Base-by-base conservation (phyloP, 2,329 filamentous ascomycete species). In the Dothideomycetes sp. region DNA sequence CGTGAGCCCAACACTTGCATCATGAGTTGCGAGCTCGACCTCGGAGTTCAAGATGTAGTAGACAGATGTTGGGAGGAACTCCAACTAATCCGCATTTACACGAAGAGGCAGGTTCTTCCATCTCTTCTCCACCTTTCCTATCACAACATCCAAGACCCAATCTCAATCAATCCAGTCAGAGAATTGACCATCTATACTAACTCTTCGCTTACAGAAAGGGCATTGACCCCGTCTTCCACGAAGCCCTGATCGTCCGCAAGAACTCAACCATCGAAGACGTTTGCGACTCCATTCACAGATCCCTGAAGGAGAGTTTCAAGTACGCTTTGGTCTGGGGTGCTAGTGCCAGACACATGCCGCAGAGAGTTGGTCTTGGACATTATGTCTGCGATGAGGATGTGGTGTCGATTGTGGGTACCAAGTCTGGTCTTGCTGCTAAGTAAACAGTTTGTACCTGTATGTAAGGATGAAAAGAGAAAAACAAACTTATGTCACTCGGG, bases 251-350 rank as follows among this genome's bases (percentile, higher is more conserved):
- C 57, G 91, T 98, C 50, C 74, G 93, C 44, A 79, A 71, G 58
- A 84, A 88, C 53, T 86, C 84, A 57, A 85, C 80, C 10, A 87
- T 98, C 56, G 91, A 96, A 65, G 89, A 98, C 62, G 91, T 98
- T 8, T 98, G 91, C 63, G 91, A 98, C 63, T 79, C 85, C 53
- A 84, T 98, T 51, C 91, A 98, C 66, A 74, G 91, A 47, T 91
- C 79, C 18, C 68, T 98, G 50, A 98, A 96, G 75, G 93, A 98
- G 48, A 94, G 87, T 4, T 98, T 96, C 74, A 98, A 96, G 70
- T 95, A 96, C 66, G 93, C 91, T 3, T 66, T 96, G 50, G 91
- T 98, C 0, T 98, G 93, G 93, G 91, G 91, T 4, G 88, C 88
- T 13, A 96, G 89, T 63, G 91, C 91, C 24, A 79, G 86, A 55